Conservation (phyloP, 2,329 filamentous ascomycete species). For the Aspergillus caelatus region DNA sequence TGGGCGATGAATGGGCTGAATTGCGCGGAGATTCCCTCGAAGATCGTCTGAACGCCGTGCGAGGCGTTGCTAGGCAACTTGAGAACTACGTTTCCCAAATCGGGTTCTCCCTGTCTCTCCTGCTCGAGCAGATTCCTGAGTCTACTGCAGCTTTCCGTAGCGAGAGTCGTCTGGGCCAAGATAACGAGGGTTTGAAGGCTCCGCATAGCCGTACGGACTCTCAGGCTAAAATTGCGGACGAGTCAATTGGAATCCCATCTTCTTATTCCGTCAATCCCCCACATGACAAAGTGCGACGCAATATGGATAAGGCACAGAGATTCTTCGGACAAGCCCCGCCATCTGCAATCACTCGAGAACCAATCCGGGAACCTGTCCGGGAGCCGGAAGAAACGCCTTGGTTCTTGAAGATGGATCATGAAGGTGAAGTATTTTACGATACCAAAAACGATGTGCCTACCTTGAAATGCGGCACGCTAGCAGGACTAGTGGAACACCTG, state of each 20-base stretch:
- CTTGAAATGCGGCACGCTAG: constrained; percentile 85
- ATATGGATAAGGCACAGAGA: constrained; percentile 50
- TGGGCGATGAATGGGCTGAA: constrained; percentile 95
- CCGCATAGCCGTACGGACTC: constrained; percentile 36
- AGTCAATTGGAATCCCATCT: constrained; percentile 49
- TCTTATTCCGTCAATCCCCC: constrained; percentile 43
- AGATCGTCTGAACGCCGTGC: constrained; percentile 79
- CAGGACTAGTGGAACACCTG: constrained; percentile 89
- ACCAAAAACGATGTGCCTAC: constrained; percentile 73
- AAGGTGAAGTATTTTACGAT: constrained; percentile 88
- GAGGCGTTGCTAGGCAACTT: constrained; percentile 74
- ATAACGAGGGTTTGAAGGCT: constrained; percentile 27
- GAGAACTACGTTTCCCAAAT: constrained; percentile 87
- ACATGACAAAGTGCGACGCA: constrained; percentile 44
- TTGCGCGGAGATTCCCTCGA: constrained; percentile 88
- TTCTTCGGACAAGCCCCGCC: constrained; percentile 53
- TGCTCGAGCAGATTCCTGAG: constrained; percentile 76
- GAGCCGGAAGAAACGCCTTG: constrained; percentile 77
- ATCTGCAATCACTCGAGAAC: constrained; percentile 40
- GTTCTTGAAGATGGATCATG: constrained; percentile 83
- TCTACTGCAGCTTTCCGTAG: constrained; percentile 54
- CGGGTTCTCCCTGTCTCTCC: constrained; percentile 80
- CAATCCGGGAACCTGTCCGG: constrained; percentile 45
- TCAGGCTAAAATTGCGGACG: constrained; percentile 38
- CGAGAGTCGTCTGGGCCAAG: constrained; percentile 35